Evolutionary conservation across 805 yeast species (phyloP), one percentile per base, ranked within the genome.

Genomic region (Nakazawaea holstii): DNA sequence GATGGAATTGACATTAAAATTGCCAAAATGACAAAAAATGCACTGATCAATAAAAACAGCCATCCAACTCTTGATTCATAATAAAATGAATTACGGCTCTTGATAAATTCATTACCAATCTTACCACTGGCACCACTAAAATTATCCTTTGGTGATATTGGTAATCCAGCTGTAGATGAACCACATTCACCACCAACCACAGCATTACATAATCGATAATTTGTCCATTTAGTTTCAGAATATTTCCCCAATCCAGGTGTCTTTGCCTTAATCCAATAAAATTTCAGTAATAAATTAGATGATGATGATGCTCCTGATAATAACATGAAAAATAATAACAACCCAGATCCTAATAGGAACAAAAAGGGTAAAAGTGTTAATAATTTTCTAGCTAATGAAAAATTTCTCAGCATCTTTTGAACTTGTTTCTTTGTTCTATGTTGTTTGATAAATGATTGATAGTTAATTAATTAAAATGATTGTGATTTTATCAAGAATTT

Each of bases 231-330:
- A 2, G 88, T 70, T 13, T 65, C 60, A 2, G 56, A 47, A 28
- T 74, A 67, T 48, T 72, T 68, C 2, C 80, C 74, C 49, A 83
- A 77, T 36, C 62, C 66, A 4, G 76, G 59, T 43, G 96, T 89
- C 57, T 82, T 83, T 27, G 89, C 95, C 59, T 80, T 72, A 37
- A 91, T 60, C 91, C 94, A 89, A 68, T 84, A 90, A 65, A 88
- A 85, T 50, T 73, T 66, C 58, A 77, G 75, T 57, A 88, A 62
- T 5, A 84, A 77, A 47, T 60, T 56, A 38, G 79, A 72, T 36
- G 66, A 58, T 13, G 73, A 64, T 15, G 79, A 70, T 11, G 72
- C 72, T 44, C 96, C 96, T 24, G 83, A 78, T 36, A 89, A 72
- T 24, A 87, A 67, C 47, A 81, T 71, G 58, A 90, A 79, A 53